Percentiles rank a stretch among this genome's conserved stretches.
These are phyloP conservation scores for Thelephora ganbajun DNA, from an alignment of 768 basidiomycete genomes.

Conservation along the genomic window DNA sequence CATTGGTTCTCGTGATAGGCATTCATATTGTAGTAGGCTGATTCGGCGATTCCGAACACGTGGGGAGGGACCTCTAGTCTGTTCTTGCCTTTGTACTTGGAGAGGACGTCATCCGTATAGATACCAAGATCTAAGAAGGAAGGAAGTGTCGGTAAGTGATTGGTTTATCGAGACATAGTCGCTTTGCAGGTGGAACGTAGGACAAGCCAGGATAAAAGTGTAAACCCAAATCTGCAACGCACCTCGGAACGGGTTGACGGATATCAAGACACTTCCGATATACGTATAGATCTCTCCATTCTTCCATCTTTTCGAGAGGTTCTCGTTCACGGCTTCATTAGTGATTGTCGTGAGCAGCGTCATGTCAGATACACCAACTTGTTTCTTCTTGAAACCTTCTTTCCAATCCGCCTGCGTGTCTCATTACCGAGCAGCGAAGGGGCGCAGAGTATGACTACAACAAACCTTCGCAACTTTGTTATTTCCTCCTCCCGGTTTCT, in stretches of 20 bases:
- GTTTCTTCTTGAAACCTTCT: slow-evolving; percentile 99
- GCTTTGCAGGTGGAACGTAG: neutral
- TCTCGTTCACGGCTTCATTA: slow-evolving; percentile 96
- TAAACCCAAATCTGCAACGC: slow-evolving; percentile 5
- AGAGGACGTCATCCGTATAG: slow-evolving; percentile 82
- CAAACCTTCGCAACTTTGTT: slow-evolving; percentile 67
- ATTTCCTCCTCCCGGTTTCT: slow-evolving; percentile 38
- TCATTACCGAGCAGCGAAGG: neutral
- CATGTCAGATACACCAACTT: slow-evolving; percentile 97
- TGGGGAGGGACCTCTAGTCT: slow-evolving; percentile 95
- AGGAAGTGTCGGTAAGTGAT: slow-evolving; percentile 2
- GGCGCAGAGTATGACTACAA: slow-evolving; percentile 5
- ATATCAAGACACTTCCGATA: slow-evolving; percentile 95
- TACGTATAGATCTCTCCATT: slow-evolving; percentile 98
- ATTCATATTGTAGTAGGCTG: slow-evolving; percentile 98
- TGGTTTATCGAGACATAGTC: neutral
- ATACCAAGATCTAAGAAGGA: slow-evolving; percentile 74
- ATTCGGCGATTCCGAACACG: slow-evolving; percentile 94
- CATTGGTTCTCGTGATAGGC: slow-evolving; percentile 99
- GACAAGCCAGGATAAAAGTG: neutral
- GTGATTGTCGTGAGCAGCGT: slow-evolving; percentile 92
- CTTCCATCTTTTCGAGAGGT: slow-evolving; percentile 91
- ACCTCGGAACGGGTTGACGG: slow-evolving; percentile 99
- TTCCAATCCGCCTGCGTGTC: slow-evolving; percentile 87
- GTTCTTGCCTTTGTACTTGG: slow-evolving; percentile 90